Base-by-base conservation (phyloP, 805 yeast genomes). In the Yueomyces sp. region DNA sequence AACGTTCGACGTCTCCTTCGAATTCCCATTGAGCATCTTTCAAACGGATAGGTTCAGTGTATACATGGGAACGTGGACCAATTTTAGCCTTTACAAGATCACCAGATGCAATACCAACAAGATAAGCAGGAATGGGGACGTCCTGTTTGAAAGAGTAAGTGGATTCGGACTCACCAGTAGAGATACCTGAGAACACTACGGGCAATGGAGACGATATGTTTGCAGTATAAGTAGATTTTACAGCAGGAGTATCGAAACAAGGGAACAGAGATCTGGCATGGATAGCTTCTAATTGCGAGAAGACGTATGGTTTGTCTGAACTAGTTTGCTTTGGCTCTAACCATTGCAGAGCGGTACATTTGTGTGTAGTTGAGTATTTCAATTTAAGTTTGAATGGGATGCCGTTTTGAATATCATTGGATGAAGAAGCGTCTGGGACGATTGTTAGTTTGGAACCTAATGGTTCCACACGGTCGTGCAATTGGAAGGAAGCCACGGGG, bases 201-300 rank as follows among this genome's bases (percentile, higher is more conserved):
- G 83, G 83, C 44, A 74, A 68, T 12, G 77, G 72, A 2, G 94
- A 83, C 38, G 62, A 70, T 43, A 83, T 77, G 28, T 64, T 65
- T 49, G 80, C 77, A 19, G 65, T 59, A 54, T 70, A 83, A 1
- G 79, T 68, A 2, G 87, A 72, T 59, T 87, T 87, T 31, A 86
- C 72, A 0, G 90, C 72, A 2, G 96, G 95, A 0, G 96, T 86
- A 61, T 87, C 96, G 57, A 87, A 87, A 54, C 86, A 83, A 6
- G 96, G 96, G 65, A 83, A 80, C 55, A 86, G 69, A 12, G 90
- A 75, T 55, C 96, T 73, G 5, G 95, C 92, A 56, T 87, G 95
- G 49, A 84, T 86, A 36, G 95, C 87, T 65, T 87, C 94, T 57
- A 94, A 76, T 64, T 87, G 96, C 8, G 95, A 85, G 60, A 86